phyloP scores from a whole-genome alignment of 345 rosid species.

The Gossypium bickii region DNA sequence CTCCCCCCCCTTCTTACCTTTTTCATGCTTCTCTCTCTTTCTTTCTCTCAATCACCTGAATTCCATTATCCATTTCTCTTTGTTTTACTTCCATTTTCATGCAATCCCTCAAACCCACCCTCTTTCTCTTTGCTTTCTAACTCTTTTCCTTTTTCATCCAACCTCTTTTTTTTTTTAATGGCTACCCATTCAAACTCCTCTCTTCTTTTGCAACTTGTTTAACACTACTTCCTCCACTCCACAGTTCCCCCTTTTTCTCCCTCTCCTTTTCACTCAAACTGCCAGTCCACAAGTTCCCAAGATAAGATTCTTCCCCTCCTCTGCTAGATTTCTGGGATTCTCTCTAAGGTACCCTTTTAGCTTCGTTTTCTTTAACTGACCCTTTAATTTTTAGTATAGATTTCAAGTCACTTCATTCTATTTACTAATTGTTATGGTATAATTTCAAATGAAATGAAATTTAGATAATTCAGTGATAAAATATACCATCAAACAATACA shows the following conservation, averaged over 20 bases:
- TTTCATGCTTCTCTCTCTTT: not conserved
- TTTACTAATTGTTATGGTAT: too few species aligned
- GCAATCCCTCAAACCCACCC: too few species aligned
- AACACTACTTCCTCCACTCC: not conserved
- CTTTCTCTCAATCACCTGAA: constrained; percentile 9
- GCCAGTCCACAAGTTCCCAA: constrained; percentile 16
- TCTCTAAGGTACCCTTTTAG: constrained; percentile 34
- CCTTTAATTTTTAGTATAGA: not conserved
- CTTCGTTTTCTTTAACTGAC: not conserved
- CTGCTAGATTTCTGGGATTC: constrained; percentile 24
- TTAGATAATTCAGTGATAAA: too few species aligned
- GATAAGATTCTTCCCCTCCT: constrained; percentile 21
- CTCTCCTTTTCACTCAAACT: constrained; percentile 1
- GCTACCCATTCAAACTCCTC: constrained; percentile 12
- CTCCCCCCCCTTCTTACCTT: constrained; percentile 15
- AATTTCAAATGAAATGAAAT: too few species aligned
- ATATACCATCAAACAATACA: too few species aligned
- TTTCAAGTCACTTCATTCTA: too few species aligned
- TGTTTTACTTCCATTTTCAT: not conserved
- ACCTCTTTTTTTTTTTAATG: constrained; percentile 6
- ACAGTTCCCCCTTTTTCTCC: too few species aligned
- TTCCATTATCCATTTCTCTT: constrained; percentile 30
- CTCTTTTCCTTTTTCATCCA: not conserved
- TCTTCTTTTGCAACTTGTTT: not conserved
- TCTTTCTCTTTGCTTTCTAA: not conserved